Percentiles rank a stretch among this genome's conserved stretches.
Evolutionary conservation across 139 green algal genomes (phyloP).

Genomic region (Pedinophyceae sp.): DNA sequence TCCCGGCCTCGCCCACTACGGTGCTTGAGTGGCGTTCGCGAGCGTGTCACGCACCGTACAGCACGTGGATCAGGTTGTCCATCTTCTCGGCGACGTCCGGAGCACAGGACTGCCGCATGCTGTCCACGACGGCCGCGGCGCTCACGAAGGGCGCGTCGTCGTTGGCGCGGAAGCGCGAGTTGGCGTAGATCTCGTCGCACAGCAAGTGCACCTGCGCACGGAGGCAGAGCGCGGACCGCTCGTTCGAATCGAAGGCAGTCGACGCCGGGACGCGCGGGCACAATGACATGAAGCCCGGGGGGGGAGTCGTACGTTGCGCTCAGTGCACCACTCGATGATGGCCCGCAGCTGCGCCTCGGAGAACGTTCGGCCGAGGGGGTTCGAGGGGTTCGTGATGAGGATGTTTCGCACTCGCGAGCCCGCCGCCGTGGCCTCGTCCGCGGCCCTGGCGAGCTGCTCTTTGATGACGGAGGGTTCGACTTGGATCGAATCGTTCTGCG

Average conservation of each 20-base stretch:
- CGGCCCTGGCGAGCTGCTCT: neutral
- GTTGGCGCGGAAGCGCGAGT: neutral
- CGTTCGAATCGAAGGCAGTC: too few species aligned
- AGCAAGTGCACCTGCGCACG: neutral
- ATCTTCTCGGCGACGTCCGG: neutral
- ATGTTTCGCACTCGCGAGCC: neutral
- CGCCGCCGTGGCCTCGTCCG: neutral
- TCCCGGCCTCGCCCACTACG: too few species aligned
- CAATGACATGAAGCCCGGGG: too few species aligned
- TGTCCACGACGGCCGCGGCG: neutral
- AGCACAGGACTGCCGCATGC: neutral
- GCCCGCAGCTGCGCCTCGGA: neutral
- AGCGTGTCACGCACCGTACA: too few species aligned
- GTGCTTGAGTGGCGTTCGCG: too few species aligned
- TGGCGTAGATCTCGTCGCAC: conserved; percentile 7
- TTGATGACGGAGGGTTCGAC: too few species aligned
- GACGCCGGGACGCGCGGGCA: too few species aligned
- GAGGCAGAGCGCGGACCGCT: too few species aligned
- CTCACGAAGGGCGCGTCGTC: neutral
- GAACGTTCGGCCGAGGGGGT: neutral
- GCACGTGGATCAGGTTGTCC: neutral
- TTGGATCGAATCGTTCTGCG: neutral
- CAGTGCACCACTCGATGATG: conserved; percentile 1
- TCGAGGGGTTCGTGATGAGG: conserved; percentile 3
- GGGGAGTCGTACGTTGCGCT: too few species aligned